A percentile compares a stretch with the other conserved stretches of the same genome.
These are phyloP conservation scores for Clitoria ternatea DNA, from an alignment of 306 rosid genomes.

Conservation along the genomic window DNA sequence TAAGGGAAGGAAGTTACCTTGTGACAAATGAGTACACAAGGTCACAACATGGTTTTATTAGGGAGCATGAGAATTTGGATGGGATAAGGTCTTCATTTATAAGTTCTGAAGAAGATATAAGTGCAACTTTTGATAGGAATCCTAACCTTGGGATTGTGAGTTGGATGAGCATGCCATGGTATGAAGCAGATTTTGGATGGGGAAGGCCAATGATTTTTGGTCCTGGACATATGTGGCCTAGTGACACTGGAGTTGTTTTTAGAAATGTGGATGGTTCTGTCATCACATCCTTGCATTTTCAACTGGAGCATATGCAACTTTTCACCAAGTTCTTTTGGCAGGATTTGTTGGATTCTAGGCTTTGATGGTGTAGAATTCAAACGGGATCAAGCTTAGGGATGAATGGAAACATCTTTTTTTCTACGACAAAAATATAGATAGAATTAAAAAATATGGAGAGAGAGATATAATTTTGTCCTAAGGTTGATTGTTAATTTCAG, in stretches of 20 bases:
- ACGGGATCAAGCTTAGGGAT: too few relatives aligned
- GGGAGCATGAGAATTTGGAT: background rate
- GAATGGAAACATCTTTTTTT: too few relatives aligned
- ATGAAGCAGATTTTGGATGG: conserved; percentile 8
- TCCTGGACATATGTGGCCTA: accelerated
- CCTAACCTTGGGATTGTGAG: background rate
- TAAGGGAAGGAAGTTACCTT: background rate
- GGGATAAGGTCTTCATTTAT: background rate
- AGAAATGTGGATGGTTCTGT: background rate
- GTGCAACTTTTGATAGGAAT: background rate
- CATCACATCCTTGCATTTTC: background rate
- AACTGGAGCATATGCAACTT: background rate
- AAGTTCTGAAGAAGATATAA: background rate
- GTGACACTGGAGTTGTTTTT: background rate
- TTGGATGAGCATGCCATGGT: background rate
- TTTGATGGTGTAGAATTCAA: too few relatives aligned
- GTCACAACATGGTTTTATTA: background rate
- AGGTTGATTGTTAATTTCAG: too few relatives aligned
- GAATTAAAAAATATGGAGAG: too few relatives aligned
- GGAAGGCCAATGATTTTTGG: conserved; percentile 7
- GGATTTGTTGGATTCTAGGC: too few relatives aligned
- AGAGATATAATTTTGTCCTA: too few relatives aligned
- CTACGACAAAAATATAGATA: too few relatives aligned
- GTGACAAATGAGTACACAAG: background rate
- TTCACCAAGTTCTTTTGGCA: background rate